Conservation (phyloP, 148 eudicot genomes). For the Pouteria glomerata region DNA sequence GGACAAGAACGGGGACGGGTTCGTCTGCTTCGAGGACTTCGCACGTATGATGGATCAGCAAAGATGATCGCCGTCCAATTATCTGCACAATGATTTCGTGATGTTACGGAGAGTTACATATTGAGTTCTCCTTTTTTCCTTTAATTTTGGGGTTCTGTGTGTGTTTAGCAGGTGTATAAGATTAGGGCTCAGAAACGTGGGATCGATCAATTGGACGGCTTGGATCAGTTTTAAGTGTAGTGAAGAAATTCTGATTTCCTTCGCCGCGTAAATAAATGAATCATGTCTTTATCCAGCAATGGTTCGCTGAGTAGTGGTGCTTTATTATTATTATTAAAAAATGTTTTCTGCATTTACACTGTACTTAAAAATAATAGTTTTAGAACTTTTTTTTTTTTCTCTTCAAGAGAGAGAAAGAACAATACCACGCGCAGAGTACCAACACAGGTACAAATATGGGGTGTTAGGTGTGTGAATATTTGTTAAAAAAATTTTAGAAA, state of each 20-base stretch:
- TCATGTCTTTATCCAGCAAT: too few relatives aligned
- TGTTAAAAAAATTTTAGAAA: too few relatives aligned
- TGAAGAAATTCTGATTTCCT: background rate
- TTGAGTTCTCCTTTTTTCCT: background rate
- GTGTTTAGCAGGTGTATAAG: background rate
- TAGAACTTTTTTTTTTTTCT: too few relatives aligned
- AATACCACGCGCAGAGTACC: too few relatives aligned
- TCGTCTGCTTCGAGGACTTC: constrained; percentile 82
- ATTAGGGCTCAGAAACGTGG: background rate
- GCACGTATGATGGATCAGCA: constrained; percentile 63
- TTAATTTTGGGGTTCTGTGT: background rate
- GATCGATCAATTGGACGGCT: background rate
- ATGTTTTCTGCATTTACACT: too few relatives aligned
- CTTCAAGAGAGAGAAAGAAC: too few relatives aligned
- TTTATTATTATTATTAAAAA: too few relatives aligned
- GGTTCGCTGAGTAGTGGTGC: too few relatives aligned
- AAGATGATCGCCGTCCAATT: constrained; percentile 18
- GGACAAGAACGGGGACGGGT: constrained; percentile 60
- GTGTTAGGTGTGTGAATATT: too few relatives aligned
- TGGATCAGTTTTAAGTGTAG: background rate
- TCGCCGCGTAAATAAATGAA: background rate
- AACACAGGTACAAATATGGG: too few relatives aligned
- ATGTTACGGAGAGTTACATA: background rate
- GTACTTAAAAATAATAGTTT: too few relatives aligned
- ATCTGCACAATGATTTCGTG: too few relatives aligned